Evolutionary conservation across 805 yeast species (phyloP).

Genomic region (Komagataella ulmi): DNA sequence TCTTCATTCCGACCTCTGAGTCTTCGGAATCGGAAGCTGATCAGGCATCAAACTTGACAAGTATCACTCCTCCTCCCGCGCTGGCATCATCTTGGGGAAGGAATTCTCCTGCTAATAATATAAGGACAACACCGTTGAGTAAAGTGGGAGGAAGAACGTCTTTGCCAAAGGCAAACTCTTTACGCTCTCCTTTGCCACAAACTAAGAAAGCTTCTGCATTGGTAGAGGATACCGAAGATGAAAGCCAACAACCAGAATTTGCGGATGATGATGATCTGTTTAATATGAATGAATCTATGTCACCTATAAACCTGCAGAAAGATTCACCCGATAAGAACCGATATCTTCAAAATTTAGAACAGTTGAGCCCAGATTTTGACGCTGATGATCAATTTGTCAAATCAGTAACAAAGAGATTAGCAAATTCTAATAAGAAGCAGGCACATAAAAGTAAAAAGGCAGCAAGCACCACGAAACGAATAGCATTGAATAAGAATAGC

Average conservation of each 20-base stretch:
- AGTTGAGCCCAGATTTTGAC: slow-evolving; percentile 7
- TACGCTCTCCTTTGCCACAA: slow-evolving; percentile 1
- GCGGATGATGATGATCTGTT: not conserved
- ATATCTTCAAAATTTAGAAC: slow-evolving; percentile 4
- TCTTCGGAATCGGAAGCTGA: slow-evolving; percentile 9
- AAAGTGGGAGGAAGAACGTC: not conserved
- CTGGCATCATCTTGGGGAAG: not conserved
- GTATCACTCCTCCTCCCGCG: not conserved
- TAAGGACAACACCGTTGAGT: not conserved
- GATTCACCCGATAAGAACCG: slow-evolving; percentile 3
- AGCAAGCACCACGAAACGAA: slow-evolving; percentile 17
- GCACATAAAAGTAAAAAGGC: not conserved
- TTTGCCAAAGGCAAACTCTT: not conserved
- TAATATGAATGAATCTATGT: slow-evolving; percentile 1
- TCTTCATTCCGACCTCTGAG: slow-evolving; percentile 39
- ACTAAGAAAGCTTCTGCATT: not conserved
- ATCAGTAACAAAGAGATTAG: not conserved
- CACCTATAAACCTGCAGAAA: slow-evolving; percentile 1
- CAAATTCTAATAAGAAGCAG: slow-evolving; percentile 2
- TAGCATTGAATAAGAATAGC: slow-evolving; percentile 17
- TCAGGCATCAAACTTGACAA: not conserved
- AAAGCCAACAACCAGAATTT: slow-evolving; percentile 1
- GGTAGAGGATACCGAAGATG: not conserved
- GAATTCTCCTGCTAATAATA: not conserved
- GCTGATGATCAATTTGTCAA: slow-evolving; percentile 2